phyloP scores from a whole-genome alignment of 23 red algal species.

The Gracilaria domingensis region DNA sequence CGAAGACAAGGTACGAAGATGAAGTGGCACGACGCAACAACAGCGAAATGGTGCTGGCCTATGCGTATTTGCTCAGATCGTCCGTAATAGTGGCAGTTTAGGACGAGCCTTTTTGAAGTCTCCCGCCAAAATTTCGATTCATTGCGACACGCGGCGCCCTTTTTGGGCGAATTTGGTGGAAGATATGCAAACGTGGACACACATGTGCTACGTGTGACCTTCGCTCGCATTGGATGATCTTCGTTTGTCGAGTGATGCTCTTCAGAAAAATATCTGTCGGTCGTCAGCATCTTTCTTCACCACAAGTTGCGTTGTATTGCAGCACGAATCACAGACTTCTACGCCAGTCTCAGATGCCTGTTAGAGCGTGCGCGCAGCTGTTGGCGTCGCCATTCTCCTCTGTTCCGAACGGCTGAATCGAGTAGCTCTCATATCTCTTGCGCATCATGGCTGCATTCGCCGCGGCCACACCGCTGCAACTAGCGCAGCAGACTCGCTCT shows the following conservation, averaged over 20 bases:
- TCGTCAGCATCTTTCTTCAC: conserved; percentile 4
- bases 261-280: conserved; percentile 13
- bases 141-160: not conserved
- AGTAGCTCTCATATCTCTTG: not conserved
- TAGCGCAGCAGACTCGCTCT: not conserved
- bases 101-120: not conserved
- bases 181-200: too few species aligned
- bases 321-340: not conserved
- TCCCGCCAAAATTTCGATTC: conserved; percentile 30
- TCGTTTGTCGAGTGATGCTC: not conserved
- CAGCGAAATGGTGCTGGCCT: too few species aligned
- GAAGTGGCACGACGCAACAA: too few species aligned
- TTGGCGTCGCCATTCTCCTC: not conserved
- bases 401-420: not conserved
- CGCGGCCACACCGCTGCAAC: not conserved
- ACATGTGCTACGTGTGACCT: not conserved
- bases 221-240: too few species aligned
- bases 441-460: conserved; percentile 12
- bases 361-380: not conserved
- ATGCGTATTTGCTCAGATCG: too few species aligned
- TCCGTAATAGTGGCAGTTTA: too few species aligned
- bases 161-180: not conserved
- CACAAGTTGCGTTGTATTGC: not conserved
- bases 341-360: not conserved
- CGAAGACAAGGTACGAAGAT: too few species aligned